Percentiles rank a stretch among this genome's conserved stretches.
Conservation (phyloP, 1,139 yeast genomes). For the Saccharomyces hybrid region DNA sequence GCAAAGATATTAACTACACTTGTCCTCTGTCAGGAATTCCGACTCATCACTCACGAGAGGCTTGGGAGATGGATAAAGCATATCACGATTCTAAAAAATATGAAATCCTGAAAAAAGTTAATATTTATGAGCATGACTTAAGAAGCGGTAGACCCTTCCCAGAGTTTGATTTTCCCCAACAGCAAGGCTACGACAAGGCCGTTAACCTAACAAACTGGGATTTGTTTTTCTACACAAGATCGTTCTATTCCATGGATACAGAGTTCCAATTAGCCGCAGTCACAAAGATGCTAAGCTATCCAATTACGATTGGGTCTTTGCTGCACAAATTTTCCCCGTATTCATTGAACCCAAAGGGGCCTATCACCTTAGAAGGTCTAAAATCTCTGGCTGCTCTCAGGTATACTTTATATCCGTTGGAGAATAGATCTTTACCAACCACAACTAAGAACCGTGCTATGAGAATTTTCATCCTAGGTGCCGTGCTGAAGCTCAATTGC, state of each 20-base stretch:
- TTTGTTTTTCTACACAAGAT: conserved; percentile 83
- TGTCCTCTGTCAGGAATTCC: conserved; percentile 96
- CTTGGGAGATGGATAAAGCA: conserved; percentile 73
- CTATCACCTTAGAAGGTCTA: conserved; percentile 83
- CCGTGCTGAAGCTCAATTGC: conserved; percentile 92
- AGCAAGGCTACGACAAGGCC: conserved; percentile 66
- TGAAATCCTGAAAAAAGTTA: conserved; percentile 74
- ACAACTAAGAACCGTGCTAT: conserved; percentile 78
- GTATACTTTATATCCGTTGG: conserved; percentile 78
- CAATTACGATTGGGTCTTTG: conserved; percentile 78
- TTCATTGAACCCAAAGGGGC: conserved; percentile 71
- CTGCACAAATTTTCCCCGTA: conserved; percentile 85
- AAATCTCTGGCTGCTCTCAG: conserved; percentile 86
- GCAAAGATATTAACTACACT: conserved; percentile 68
- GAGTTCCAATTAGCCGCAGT: conserved; percentile 94
- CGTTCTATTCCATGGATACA: conserved; percentile 91
- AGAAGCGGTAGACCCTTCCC: conserved; percentile 91
- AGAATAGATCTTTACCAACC: conserved; percentile 33
- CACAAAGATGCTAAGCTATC: conserved; percentile 88
- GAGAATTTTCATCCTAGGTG: conserved; percentile 82
- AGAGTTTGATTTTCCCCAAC: conserved; percentile 86
- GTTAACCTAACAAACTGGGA: conserved; percentile 88
- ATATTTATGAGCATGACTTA: conserved; percentile 88
- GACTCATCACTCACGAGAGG: conserved; percentile 83
- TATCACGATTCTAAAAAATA: conserved; percentile 64